phyloP scores from a whole-genome alignment of 306 rosid genomes.

The Rosa persica region DNA sequence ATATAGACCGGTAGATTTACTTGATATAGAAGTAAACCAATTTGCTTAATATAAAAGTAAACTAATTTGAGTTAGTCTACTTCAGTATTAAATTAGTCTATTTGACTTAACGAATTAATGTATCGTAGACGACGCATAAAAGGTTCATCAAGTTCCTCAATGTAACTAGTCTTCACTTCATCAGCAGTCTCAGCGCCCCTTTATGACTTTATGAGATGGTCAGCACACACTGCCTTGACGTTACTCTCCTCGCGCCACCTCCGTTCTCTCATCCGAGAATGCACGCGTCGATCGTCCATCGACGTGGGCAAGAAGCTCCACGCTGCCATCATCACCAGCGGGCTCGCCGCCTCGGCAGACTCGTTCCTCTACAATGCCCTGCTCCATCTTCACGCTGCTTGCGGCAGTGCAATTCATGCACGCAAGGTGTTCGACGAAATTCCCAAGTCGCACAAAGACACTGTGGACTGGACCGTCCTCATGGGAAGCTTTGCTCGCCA shows the following conservation, averaged over 20 bases:
- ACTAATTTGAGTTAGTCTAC: no score
- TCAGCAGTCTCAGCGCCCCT: background rate
- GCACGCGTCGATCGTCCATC: conserved; percentile 52
- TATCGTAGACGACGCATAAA: background rate
- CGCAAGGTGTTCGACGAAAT: conserved; percentile 55
- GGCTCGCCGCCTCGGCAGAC: conserved; percentile 38
- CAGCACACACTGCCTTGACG: conserved; percentile 22
- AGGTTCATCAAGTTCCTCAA: background rate
- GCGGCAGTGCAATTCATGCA: conserved; percentile 23
- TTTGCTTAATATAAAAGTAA: no score
- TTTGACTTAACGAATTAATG: no score
- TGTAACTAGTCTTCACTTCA: background rate
- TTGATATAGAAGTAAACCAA: no score
- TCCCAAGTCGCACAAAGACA: conserved; percentile 59
- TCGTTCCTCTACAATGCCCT: conserved; percentile 64
- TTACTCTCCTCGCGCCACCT: conserved; percentile 30
- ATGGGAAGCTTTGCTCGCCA: conserved; percentile 46
- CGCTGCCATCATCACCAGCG: conserved; percentile 49
- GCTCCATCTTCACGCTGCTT: conserved; percentile 43
- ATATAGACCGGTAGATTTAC: no score
- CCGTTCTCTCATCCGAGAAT: conserved; percentile 58
- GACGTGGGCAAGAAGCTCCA: conserved; percentile 59
- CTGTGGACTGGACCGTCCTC: conserved; percentile 65
- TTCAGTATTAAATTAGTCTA: no score
- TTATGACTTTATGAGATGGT: conserved; percentile 42